These are phyloP conservation scores for Penicillium atrosanguineum DNA, from an alignment of 495 filamentous ascomycete species.

Conservation along the genomic window DNA sequence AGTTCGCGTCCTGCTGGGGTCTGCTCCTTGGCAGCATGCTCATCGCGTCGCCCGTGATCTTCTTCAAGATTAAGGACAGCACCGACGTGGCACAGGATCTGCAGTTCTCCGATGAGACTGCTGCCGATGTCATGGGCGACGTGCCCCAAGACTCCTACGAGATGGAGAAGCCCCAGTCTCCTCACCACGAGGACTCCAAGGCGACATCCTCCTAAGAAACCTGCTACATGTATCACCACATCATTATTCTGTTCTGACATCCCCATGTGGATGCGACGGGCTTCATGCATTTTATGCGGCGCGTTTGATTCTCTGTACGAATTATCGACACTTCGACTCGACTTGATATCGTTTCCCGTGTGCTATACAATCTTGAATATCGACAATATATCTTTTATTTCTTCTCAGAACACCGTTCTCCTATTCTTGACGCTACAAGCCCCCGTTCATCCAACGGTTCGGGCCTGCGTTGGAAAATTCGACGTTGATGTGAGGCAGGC, in stretches of 20 bases:
- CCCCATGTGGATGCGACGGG: background rate
- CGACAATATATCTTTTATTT: background rate
- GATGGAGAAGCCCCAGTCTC: slow-evolving; percentile 14
- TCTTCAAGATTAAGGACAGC: slow-evolving; percentile 72
- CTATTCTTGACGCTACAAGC: background rate
- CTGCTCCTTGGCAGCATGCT: slow-evolving; percentile 69
- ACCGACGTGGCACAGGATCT: slow-evolving; percentile 73
- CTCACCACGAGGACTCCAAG: slow-evolving; percentile 6
- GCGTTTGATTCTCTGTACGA: slow-evolving; percentile 6
- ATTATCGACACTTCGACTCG: background rate
- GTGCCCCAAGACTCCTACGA: slow-evolving; percentile 12
- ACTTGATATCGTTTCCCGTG: background rate
- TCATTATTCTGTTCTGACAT: slow-evolving; percentile 2
- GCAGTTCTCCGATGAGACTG: slow-evolving; percentile 77
- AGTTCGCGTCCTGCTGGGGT: slow-evolving; percentile 68
- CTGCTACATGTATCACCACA: slow-evolving; percentile 3
- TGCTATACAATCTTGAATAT: background rate
- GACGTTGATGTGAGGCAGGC: background rate
- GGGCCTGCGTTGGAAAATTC: background rate
- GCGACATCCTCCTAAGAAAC: background rate
- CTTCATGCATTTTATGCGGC: slow-evolving; percentile 20
- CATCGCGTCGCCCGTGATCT: slow-evolving; percentile 75
- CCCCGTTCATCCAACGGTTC: background rate
- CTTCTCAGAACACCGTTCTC: background rate
- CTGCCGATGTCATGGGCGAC: slow-evolving; percentile 33